phyloP scores from a whole-genome alignment of 768 basidiomycete species.

The Cantharellus cinnabarinus region DNA sequence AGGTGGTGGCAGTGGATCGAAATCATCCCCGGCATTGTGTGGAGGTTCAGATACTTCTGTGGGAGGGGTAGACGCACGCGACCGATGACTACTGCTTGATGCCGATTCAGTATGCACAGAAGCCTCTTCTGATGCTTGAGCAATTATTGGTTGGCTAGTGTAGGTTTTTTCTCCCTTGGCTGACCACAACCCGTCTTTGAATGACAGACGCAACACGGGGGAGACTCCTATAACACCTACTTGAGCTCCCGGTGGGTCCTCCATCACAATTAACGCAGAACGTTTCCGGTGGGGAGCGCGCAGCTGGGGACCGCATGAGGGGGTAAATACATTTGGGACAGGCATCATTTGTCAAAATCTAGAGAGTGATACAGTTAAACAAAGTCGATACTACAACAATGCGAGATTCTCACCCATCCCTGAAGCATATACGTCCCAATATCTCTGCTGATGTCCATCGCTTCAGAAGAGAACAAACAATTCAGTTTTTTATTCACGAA shows the following conservation, averaged over 20 bases:
- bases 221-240: background rate
- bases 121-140: background rate
- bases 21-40: slow-evolving; percentile 34
- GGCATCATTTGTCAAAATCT: slow-evolving; percentile 39
- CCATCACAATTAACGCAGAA: slow-evolving; percentile 48
- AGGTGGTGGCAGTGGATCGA: slow-evolving; percentile 26
- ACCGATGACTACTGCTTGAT: slow-evolving; percentile 16
- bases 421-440: slow-evolving; percentile 54
- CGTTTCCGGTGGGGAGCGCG: slow-evolving; percentile 19
- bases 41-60: slow-evolving; percentile 44
- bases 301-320: slow-evolving; percentile 44
- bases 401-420: slow-evolving; percentile 38
- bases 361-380: background rate
- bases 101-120: background rate
- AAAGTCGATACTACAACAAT: slow-evolving; percentile 15
- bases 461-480: too few relatives aligned
- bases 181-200: too few relatives aligned
- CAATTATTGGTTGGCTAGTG: background rate
- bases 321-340: slow-evolving; percentile 39
- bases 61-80: slow-evolving; percentile 54
- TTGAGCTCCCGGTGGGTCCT: slow-evolving; percentile 17
- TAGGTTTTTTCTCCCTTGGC: background rate
- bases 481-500: too few relatives aligned
- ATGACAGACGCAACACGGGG: too few relatives aligned
- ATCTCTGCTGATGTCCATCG: background rate